A percentile compares a stretch with the other conserved stretches of the same genome.
phyloP scores from a whole-genome alignment of 176 grass and related monocot species.

The Carex pumila region DNA sequence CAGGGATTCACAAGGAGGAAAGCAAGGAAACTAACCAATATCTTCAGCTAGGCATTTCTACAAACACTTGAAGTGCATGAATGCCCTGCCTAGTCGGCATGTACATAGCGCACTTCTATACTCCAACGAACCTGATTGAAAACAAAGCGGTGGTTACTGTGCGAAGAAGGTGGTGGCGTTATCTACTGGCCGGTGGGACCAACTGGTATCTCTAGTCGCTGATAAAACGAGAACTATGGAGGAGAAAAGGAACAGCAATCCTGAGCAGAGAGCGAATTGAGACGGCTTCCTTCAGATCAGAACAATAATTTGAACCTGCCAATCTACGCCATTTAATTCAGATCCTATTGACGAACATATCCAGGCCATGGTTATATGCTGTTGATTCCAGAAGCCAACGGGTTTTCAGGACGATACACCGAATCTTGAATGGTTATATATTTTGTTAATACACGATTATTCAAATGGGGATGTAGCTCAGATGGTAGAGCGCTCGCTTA shows the following conservation, averaged over 20 bases:
- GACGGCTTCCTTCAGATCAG: not conserved
- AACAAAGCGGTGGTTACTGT: not conserved
- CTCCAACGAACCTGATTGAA: not conserved
- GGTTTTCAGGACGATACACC: no score
- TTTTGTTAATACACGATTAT: no score
- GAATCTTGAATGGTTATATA: no score
- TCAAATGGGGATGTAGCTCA: slow-evolving; percentile 39
- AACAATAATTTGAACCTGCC: not conserved
- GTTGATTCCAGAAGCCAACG: no score
- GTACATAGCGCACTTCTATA: not conserved
- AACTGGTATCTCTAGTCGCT: not conserved
- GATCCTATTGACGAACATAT: not conserved
- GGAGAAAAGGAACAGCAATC: not conserved
- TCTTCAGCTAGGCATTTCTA: not conserved
- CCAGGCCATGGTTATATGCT: not conserved
- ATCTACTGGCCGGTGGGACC: not conserved
- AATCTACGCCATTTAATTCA: not conserved
- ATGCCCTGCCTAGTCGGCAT: not conserved
- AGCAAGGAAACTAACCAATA: not conserved
- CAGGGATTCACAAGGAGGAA: not conserved
- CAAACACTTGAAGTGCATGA: not conserved
- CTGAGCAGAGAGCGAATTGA: not conserved
- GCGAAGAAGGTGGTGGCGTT: not conserved
- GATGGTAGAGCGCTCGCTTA: slow-evolving; percentile 53
- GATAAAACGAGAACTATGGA: not conserved